Base-by-base conservation (phyloP, 2,329 filamentous ascomycete species). In the Akanthomyces muscarius region DNA sequence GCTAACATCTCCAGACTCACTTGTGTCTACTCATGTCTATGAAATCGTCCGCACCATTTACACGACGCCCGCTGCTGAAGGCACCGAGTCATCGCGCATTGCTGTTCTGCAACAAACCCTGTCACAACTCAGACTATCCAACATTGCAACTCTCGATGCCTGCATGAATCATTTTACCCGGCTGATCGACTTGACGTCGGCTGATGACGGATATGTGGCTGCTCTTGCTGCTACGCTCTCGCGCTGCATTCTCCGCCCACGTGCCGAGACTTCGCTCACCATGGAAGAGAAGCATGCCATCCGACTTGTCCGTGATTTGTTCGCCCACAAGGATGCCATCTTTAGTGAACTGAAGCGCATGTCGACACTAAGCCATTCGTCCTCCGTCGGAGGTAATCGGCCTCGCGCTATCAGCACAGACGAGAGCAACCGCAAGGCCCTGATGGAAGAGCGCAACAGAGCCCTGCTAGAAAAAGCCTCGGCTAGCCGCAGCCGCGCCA, bases 11-110 rank as follows among this genome's bases (percentile, higher is more conserved):
- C 11, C 68, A 95, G 95, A 99, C 77, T 98, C 95, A n/a, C 84
- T 99, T 66, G 94, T 99, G 65, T 98, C 95, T 63, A 96, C 92
- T 47, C 94, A 98, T 74, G 92, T 99, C 64, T 99, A 99, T 75
- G 96, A 99, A 78, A 98, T 99, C 72, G 89, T 99, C 73, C 93
- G 97, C 78, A 98, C 92, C 2, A 96, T 99, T 67, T 99, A 99
- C 80, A 89, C 87, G 53, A 92, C 90, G 16, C 89, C 92, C 14
- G 83, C 89, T 53, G 84, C 89, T 48, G 91, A 96, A 63, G 84
- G 86, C 18, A 87, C 88, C 4, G 91, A 96, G 69, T 83, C 87
- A 58, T 88, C 91, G 14, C 90, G 95, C 60, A 85, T 99, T 67
- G 89, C 92, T 61, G 92, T 98, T 65, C 85, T 99, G 41, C 95